Base-by-base conservation (phyloP, 1,139 yeast genomes). In the Diutina scorzettiae region DNA sequence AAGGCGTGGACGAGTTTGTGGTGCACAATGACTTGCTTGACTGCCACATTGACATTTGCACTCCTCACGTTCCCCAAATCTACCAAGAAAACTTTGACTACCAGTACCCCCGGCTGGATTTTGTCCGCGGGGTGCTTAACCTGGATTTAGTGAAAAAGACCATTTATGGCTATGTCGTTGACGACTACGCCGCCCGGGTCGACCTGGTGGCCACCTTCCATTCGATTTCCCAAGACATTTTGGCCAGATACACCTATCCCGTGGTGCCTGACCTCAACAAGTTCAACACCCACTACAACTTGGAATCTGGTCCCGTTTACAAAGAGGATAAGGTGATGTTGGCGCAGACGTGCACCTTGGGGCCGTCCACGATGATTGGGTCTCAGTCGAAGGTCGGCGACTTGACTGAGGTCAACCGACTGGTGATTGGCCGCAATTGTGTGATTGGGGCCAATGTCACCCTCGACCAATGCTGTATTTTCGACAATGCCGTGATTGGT, bases 81-180 rank as follows among this genome's bases (percentile, higher is more conserved):
- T 91, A 89, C 63, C 95, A 86, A 52, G 99, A 91, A 55, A 89
- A 91, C 58, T 91, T 91, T 53, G 99, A 91, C 62, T 91, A 89
- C 59, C 96, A 89, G 58, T 67, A 76, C 45, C 68, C 91, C 49
- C 74, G 99, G 60, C 69, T 73, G 37, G 98, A 91, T 61, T 91
- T 91, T 56, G 83, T 91, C 25, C 81, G 77, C 52, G 97, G 97
- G 43, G 93, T 91, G 25, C 69, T 93, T 46, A 81, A 94, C 12
- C 82, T 94, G 42, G 99, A 91, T 60, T 72, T 91, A 51, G 67
- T 91, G 52, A 91, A 89, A 50, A 91, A 91, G 57, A 84, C 93
- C 46, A 84, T 91, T 36, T 91, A 91, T 58, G 85, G 95, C 0
- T 87, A 86, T 55, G 76, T 89, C 37, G 66, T 76, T 50, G 54